Conservation (phyloP, 345 rosid species). For the Rhizophora apiculata region DNA sequence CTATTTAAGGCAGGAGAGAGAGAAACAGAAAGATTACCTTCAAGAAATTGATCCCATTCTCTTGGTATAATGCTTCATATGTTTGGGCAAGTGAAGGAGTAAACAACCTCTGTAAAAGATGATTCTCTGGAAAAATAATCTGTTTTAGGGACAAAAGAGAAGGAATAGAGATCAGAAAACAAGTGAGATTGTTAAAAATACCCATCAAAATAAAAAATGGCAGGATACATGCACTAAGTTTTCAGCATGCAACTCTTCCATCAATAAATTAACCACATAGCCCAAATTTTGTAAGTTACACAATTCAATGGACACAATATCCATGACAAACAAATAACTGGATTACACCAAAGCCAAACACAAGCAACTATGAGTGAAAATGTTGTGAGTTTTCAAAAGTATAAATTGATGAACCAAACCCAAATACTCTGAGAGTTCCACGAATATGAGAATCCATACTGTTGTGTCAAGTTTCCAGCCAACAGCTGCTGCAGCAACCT, state of each 20-base stretch:
- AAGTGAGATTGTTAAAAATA: background rate
- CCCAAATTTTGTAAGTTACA: too few relatives aligned
- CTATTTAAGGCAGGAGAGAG: background rate
- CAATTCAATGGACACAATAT: too few relatives aligned
- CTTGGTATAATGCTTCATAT: slow-evolving; percentile 80
- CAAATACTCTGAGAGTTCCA: background rate
- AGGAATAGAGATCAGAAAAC: background rate
- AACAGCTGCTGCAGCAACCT: slow-evolving; percentile 95
- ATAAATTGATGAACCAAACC: background rate
- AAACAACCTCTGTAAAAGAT: slow-evolving; percentile 83
- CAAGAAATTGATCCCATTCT: slow-evolving; percentile 68
- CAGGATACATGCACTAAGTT: too few relatives aligned
- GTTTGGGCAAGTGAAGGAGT: slow-evolving; percentile 85
- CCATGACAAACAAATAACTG: too few relatives aligned
- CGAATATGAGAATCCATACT: slow-evolving; percentile 30
- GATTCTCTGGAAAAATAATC: slow-evolving; percentile 85
- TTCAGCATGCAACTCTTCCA: too few relatives aligned
- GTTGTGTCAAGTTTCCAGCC: slow-evolving; percentile 94
- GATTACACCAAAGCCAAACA: too few relatives aligned
- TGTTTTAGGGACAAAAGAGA: slow-evolving; percentile 24
- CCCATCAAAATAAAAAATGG: background rate
- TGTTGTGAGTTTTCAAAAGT: background rate
- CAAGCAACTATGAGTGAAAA: too few relatives aligned
- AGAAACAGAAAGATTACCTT: slow-evolving; percentile 44
- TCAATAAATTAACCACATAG: too few relatives aligned